Percentiles rank a stretch among this genome's conserved stretches.
Evolutionary conservation across 495 filamentous ascomycete species (phyloP).

Genomic region (Penicillium riverlandense): DNA sequence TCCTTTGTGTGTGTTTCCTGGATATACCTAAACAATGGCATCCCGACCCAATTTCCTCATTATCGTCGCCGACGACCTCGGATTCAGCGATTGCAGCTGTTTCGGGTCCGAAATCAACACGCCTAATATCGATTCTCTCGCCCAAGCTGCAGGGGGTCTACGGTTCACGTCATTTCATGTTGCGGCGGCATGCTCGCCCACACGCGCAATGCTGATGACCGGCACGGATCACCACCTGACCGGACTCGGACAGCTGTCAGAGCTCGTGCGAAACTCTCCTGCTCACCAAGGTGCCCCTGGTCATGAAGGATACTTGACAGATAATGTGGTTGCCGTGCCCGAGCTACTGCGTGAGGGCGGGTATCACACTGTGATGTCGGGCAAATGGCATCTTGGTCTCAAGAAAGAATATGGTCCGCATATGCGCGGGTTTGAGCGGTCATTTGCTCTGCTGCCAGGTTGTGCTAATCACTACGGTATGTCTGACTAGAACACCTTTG

Average conservation of each 20-base stretch:
- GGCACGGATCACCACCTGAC: conserved; percentile 42
- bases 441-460: conserved; percentile 45
- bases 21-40: too few relatives aligned
- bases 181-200: conserved; percentile 58
- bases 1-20: too few relatives aligned
- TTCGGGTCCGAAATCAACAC: conserved; percentile 60
- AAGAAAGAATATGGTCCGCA: conserved; percentile 35
- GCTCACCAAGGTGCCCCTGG: conserved; percentile 36
- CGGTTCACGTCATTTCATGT: conserved; percentile 58
- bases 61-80: conserved; percentile 55
- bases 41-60: conserved; percentile 55
- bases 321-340: conserved; percentile 52
- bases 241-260: conserved; percentile 35
- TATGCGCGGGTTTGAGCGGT: conserved; percentile 38
- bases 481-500: too few relatives aligned
- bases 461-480: conserved; percentile 54
- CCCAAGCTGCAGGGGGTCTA: conserved; percentile 40
- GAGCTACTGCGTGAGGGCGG: conserved; percentile 55
- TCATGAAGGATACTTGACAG: conserved; percentile 60
- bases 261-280: too few relatives aligned
- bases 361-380: conserved; percentile 56
- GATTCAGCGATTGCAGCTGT: conserved; percentile 54
- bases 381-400: conserved; percentile 52
- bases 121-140: conserved; percentile 50
- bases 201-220: conserved; percentile 52